Base-by-base conservation (phyloP, 129 eudicot species). In the Arctium lappa region DNA sequence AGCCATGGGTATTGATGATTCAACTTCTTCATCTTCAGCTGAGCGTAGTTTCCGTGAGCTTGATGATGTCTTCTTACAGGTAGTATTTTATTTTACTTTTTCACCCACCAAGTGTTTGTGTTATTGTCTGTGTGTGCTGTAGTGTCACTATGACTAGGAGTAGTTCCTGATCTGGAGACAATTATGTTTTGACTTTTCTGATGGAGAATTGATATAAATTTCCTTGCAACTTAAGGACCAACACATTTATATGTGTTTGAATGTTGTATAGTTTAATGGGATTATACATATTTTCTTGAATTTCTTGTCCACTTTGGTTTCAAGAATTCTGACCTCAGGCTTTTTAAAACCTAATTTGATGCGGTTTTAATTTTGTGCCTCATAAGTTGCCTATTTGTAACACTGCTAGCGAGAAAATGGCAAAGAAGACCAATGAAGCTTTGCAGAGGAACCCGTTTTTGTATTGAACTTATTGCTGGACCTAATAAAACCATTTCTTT, bases 1-100 rank as follows among this genome's bases (percentile, higher is more conserved):
- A 53, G 81, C 77, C 44, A 80, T 81, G 80, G 80, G 46, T 72
- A 56, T 53, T 69, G 76, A 30, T 42, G 69, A 60, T 27, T 85
- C 82, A 2, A 83, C 89, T 36, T 88, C 90, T 42, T 75, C 86
- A 11, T 72, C 87, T 22, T 79, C 81, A 2, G 75, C 78, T 5
- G 79, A 83, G 29, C 81, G 90, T 53, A 88, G 86, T 86, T 92
- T 90, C 81, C 91, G 94, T 53, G 92, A 92, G 79, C 92, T 87
- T 65, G 97, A 92, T 72, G 94, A 90, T 81, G 94, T 85, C 27
- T 90, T 90, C 85, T 82, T 92, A 39, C 97, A 92, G 97, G 97
- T 90, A 73, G 9, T 38, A 31, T 37, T 18, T 22, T 39, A 42
- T 48, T 38, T 75, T 72, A 2, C 22, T 65, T 42, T 30, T 30